Evolutionary conservation across 129 eudicot species (phyloP), one percentile per base, ranked within the genome.

Genomic region (Gnaphalium uliginosum): DNA sequence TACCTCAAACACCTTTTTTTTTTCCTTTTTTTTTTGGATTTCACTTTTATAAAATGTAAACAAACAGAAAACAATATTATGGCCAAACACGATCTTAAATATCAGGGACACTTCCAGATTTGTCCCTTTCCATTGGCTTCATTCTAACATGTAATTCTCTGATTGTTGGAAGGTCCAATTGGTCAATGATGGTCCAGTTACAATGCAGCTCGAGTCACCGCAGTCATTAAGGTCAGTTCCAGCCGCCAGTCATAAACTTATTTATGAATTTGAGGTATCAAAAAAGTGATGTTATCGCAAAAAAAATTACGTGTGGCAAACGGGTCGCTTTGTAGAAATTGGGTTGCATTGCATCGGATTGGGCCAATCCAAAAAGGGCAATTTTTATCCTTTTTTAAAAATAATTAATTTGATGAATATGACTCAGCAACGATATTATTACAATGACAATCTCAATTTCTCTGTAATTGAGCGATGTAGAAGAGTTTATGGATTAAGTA

Each of bases 161-260:
- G n/a, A 53, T 79, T 68, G 23, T 15, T 37, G 64, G 69, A 67
- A 93, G 98, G 96, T 94, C 69, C 87, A 87, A 76, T 72, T 90
- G 93, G 90, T 94, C 24, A 94, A 94, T 64, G 98, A 94, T 79
- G 97, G 98, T 68, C 98, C 98, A 37, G 98, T 94, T 51, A 94
- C 97, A 57, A 78, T 94, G 96, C 98, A 94, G 79, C 98, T 94
- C 11, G 97, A 90, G 77, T 93, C 98, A 56, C 72, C 89, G 17
- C 85, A 82, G 73, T 62, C 89, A 69, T 83, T 92, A 48, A 89
- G 77, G 91, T 93, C 74, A 78, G 82, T 76, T 25, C 64, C 18
- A 2, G 6, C 53, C 35, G 30, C 26, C 30, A 1, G 8, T 32
- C 3, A 27, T 14, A 17, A 25, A 9, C 8, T 30, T 66, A 27